Evolutionary conservation across 805 yeast genomes (phyloP).

Genomic region (Candida patagonica): DNA sequence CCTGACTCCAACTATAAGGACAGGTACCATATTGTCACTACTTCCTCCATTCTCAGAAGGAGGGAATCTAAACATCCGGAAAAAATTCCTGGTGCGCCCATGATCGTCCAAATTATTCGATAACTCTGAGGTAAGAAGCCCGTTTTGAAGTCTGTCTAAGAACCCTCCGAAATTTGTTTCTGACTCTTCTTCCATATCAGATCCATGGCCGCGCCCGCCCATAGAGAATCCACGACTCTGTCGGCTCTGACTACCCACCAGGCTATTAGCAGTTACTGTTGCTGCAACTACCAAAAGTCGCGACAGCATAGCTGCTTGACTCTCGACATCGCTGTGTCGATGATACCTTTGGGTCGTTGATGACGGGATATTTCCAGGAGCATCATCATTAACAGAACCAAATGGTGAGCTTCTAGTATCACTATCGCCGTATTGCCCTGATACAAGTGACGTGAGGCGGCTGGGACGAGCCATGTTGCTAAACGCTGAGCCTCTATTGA

Average conservation of each 20-base stretch:
- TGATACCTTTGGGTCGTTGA: neutral
- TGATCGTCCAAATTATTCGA: constrained; percentile 14
- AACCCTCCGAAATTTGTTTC: constrained; percentile 40
- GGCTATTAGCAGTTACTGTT: constrained; percentile 34
- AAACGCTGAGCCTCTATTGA: neutral
- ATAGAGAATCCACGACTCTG: constrained; percentile 12
- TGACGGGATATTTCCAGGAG: neutral
- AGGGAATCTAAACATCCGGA: constrained; percentile 28
- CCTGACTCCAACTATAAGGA: constrained; percentile 41
- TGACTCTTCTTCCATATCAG: constrained; percentile 12
- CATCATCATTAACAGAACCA: neutral
- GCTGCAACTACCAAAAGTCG: constrained; percentile 38
- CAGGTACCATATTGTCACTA: constrained; percentile 33
- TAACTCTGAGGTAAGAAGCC: constrained; percentile 33
- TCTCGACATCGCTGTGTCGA: constrained; percentile 1
- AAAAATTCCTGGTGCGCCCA: constrained; percentile 19
- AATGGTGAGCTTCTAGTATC: neutral
- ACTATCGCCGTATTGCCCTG: neutral
- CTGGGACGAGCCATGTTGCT: neutral
- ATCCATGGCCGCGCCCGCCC: constrained; percentile 10
- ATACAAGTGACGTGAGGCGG: neutral
- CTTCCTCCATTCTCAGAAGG: constrained; percentile 12
- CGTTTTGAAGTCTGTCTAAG: constrained; percentile 32
- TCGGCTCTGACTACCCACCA: constrained; percentile 25
- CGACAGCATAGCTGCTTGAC: constrained; percentile 36